Evolutionary conservation across 495 filamentous ascomycete genomes (phyloP).

Genomic region (Recurvomyces mirabilis): DNA sequence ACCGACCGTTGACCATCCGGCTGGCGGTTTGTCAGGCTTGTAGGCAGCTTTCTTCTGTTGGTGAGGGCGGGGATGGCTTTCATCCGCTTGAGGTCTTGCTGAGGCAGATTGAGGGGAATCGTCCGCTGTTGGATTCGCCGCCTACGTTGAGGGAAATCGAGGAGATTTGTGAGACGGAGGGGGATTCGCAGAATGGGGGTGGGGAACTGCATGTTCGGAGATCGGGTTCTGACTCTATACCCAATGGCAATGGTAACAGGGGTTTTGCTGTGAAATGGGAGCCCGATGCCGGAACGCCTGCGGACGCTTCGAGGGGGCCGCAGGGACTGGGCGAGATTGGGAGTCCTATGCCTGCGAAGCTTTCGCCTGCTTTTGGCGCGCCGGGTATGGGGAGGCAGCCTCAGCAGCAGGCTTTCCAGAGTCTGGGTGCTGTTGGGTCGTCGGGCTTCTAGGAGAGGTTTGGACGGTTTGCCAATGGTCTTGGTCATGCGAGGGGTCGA

Average conservation of each 20-base stretch:
- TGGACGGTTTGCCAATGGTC: not conserved
- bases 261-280: constrained; percentile 51
- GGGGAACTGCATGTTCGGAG: constrained; percentile 62
- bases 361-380: constrained; percentile 23
- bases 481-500: not conserved
- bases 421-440: constrained; percentile 5
- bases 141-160: constrained; percentile 63
- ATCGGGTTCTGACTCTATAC: too few species aligned
- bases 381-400: constrained; percentile 18
- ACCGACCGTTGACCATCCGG: constrained; percentile 46
- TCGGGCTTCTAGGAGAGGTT: constrained; percentile 1
- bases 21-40: constrained; percentile 50
- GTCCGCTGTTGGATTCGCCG: constrained; percentile 42
- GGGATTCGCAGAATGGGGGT: constrained; percentile 76
- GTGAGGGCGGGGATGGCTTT: constrained; percentile 41
- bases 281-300: constrained; percentile 25
- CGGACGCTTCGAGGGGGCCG: constrained; percentile 4
- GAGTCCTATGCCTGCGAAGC: constrained; percentile 29
- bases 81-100: constrained; percentile 56
- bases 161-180: constrained; percentile 86
- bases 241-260: constrained; percentile 33
- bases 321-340: constrained; percentile 32
- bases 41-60: constrained; percentile 41
- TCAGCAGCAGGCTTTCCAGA: constrained; percentile 7
- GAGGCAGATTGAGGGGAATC: constrained; percentile 51